Conservation (phyloP, 2,329 filamentous ascomycete genomes). For the Sarocladium oryzae region DNA sequence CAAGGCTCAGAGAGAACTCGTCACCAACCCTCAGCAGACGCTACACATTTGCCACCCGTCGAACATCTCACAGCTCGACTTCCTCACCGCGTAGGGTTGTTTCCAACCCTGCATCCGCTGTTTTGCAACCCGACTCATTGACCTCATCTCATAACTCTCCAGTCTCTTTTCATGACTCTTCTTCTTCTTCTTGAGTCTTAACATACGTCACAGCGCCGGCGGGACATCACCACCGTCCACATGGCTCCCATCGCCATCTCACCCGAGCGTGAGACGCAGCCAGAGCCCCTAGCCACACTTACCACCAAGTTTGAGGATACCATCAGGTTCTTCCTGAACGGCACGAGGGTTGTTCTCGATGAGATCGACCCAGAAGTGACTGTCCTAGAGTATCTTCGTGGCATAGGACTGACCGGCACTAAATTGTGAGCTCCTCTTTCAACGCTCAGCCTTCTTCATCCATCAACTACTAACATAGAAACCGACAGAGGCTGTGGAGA, state of each 20-base stretch:
- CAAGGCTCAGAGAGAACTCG: too few species aligned
- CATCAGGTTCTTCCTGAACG: constrained; percentile 89
- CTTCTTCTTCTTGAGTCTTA: not conserved
- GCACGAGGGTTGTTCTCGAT: constrained; percentile 80
- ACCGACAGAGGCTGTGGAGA: constrained; percentile 76
- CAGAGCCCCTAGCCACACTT: constrained; percentile 37
- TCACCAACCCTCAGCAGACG: too few species aligned
- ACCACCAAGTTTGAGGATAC: constrained; percentile 80
- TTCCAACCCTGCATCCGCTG: too few species aligned
- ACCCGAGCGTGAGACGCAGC: constrained; percentile 33
- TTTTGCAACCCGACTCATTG: too few species aligned
- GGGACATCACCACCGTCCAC: not conserved
- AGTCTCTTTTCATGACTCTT: too few species aligned
- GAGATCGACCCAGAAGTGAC: constrained; percentile 87
- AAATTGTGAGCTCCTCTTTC: constrained; percentile 55
- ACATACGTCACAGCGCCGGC: not conserved
- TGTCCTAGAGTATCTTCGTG: constrained; percentile 84
- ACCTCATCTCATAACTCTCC: too few species aligned
- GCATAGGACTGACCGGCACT: constrained; percentile 88
- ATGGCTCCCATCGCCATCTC: constrained; percentile 55
- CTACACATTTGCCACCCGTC: too few species aligned
- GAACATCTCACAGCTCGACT: too few species aligned
- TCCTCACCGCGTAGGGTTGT: too few species aligned
- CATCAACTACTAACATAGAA: not conserved
- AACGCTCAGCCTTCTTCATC: not conserved